Base-by-base conservation (phyloP, 2,329 filamentous ascomycete genomes). In the Colletotrichum navitas region DNA sequence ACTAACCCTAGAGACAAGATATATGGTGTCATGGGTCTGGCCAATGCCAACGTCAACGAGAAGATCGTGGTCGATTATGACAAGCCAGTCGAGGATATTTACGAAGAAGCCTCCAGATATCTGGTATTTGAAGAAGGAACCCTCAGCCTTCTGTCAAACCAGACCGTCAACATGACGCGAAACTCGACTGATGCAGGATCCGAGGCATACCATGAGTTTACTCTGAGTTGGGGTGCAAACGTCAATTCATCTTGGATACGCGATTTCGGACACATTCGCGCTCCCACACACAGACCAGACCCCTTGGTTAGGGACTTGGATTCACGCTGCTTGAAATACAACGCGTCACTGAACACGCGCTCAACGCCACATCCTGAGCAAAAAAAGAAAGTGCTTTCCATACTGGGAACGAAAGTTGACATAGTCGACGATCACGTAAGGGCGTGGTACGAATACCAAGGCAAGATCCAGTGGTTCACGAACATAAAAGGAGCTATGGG, bases 21-120 rank as follows among this genome's bases (percentile, higher is more conserved):
- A 54, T 54, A 54, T 8, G 51, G 51, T 11, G 51, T 32, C 12
- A 54, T 54, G 51, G 51, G 51, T 1, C 26, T 54, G 24, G 51
- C 51, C 26, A 54, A 54, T 10, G 12, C 29, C 24, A 32, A 7
- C 21, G 51, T 24, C 51, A 32, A 32, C 12, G 24, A 26, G 29
- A 54, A 54, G 26, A 54, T 54, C 12, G 29, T 54, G 29, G 18
- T 54, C 26, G 51, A 54, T 14, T 54, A 54, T 54, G 51, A 32
- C 24, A 54, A 54, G 29, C 14, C 51, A 5, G 29, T 32, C 12
- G 51, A 54, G 32, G 51, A 54, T 32, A 14, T 54, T 4, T 54
- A 29, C 29, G 51, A 54, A 54, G 51, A 54, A 54, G 24, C 51
- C 2, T 54, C 51, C 26, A 54, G 51, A 7, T 54, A 54, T 54